phyloP scores from a whole-genome alignment of 169 alveolate species.

The Babesia bigemina region DNA sequence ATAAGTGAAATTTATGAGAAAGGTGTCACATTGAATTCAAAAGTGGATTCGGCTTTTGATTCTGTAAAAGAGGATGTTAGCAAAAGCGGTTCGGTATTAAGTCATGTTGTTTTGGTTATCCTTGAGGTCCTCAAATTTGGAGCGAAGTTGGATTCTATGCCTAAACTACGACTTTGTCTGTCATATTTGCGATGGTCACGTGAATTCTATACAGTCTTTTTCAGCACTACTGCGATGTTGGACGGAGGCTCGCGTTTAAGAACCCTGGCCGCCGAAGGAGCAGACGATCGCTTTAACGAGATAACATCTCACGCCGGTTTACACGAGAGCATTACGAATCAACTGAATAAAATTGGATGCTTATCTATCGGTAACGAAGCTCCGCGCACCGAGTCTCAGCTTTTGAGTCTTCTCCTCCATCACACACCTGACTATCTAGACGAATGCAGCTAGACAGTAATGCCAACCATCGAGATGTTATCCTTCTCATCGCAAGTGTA shows the following conservation, averaged over 20 bases:
- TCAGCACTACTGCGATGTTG: background rate
- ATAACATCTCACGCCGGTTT: background rate
- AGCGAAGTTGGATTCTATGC: constrained; percentile 45
- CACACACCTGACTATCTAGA: background rate
- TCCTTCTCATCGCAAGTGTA: constrained; percentile 37
- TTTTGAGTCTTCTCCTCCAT: constrained; percentile 5
- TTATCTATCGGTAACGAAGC: background rate
- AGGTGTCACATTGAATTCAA: constrained; percentile 31
- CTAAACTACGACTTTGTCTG: constrained; percentile 2
- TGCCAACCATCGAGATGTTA: constrained; percentile 9
- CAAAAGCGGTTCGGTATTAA: constrained; percentile 42
- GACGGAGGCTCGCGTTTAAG: constrained; percentile 28
- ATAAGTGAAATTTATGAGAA: constrained; percentile 44
- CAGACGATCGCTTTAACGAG: background rate
- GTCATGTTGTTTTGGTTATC: constrained; percentile 40
- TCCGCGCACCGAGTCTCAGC: constrained; percentile 33
- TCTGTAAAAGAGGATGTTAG: constrained; percentile 24
- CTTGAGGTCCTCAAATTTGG: constrained; percentile 56
- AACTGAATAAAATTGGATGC: background rate
- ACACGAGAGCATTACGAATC: background rate
- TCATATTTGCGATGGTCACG: constrained; percentile 41
- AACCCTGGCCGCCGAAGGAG: constrained; percentile 15
- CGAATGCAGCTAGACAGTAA: background rate
- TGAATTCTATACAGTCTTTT: background rate
- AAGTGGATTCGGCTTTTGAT: constrained; percentile 5